A percentile compares a stretch with the other conserved stretches of the same genome.
Conservation (phyloP, 495 filamentous ascomycete species). For the Collariella sp. region DNA sequence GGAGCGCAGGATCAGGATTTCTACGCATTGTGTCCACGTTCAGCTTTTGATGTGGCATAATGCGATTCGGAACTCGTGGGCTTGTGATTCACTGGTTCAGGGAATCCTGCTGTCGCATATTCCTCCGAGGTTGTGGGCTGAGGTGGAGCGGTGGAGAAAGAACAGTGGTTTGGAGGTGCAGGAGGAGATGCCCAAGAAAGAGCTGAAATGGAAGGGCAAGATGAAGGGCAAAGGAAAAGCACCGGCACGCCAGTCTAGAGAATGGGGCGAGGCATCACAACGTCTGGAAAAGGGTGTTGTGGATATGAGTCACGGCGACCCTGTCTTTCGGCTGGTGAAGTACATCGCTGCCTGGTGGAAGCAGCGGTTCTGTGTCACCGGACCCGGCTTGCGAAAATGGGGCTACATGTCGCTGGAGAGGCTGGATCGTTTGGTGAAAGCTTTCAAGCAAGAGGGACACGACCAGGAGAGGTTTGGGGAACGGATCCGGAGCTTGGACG, state of each 20-base stretch:
- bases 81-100: conserved; percentile 70
- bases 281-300: conserved; percentile 56
- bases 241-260: conserved; percentile 45
- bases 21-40: conserved; percentile 84
- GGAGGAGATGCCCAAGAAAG: conserved; percentile 16
- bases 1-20: conserved; percentile 64
- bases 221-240: conserved; percentile 37
- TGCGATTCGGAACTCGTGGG: conserved; percentile 75
- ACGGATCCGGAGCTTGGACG: conserved; percentile 51
- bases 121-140: conserved; percentile 54
- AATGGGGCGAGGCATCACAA: conserved; percentile 66
- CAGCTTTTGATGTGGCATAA: conserved; percentile 85
- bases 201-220: conserved; percentile 2
- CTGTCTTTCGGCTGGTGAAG: conserved; percentile 69
- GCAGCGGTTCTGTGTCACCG: conserved; percentile 67
- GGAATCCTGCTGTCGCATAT: conserved; percentile 65
- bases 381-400: conserved; percentile 75
- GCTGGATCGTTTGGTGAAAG: conserved; percentile 57
- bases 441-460: conserved; percentile 53
- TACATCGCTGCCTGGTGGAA: conserved; percentile 77
- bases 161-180: conserved; percentile 52
- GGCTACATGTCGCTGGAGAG: conserved; percentile 69
- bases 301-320: conserved; percentile 73
- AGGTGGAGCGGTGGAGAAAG: conserved; percentile 65
- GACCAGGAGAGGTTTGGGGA: conserved; percentile 65